Evolutionary conservation across 2,329 filamentous ascomycete genomes (phyloP).

Genomic region (Trichophyton benhamiae): DNA sequence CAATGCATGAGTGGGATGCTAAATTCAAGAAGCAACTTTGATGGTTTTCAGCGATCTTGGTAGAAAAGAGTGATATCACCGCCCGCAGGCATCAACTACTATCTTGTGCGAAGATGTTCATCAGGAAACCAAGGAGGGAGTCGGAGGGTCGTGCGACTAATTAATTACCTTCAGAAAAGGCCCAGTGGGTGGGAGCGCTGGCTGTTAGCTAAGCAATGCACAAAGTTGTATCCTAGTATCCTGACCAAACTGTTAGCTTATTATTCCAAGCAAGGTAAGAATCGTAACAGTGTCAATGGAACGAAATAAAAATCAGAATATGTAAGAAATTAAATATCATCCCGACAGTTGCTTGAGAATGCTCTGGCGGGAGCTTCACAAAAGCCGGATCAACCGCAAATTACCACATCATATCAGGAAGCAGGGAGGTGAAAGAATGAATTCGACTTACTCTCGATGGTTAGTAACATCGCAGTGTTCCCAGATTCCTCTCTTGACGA

Average conservation of each 20-base stretch:
- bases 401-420: slow-evolving; percentile 71
- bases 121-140: slow-evolving; percentile 42
- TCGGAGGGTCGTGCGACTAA: not conserved
- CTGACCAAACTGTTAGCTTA: slow-evolving; percentile 7
- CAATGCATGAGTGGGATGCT: not conserved
- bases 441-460: slow-evolving; percentile 16
- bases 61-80: slow-evolving; percentile 47
- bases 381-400: slow-evolving; percentile 90
- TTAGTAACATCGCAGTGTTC: not conserved
- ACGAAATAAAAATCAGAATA: slow-evolving; percentile 62
- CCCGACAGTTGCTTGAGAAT: slow-evolving; percentile 58
- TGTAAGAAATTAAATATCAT: slow-evolving; percentile 97
- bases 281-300: not conserved
- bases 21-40: not conserved
- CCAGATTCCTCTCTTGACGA: not conserved
- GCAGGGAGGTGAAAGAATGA: slow-evolving; percentile 9
- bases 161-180: not conserved
- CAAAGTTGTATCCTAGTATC: not conserved
- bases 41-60: slow-evolving; percentile 57
- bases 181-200: not conserved
- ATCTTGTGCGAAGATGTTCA: slow-evolving; percentile 57
- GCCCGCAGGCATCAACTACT: slow-evolving; percentile 51
- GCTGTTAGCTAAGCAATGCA: not conserved
- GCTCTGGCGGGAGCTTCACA: slow-evolving; percentile 87
- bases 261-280: not conserved